These are phyloP conservation scores for Drechslerella stenobrocha DNA, from an alignment of 2,329 filamentous ascomycete genomes.

Conservation along the genomic window DNA sequence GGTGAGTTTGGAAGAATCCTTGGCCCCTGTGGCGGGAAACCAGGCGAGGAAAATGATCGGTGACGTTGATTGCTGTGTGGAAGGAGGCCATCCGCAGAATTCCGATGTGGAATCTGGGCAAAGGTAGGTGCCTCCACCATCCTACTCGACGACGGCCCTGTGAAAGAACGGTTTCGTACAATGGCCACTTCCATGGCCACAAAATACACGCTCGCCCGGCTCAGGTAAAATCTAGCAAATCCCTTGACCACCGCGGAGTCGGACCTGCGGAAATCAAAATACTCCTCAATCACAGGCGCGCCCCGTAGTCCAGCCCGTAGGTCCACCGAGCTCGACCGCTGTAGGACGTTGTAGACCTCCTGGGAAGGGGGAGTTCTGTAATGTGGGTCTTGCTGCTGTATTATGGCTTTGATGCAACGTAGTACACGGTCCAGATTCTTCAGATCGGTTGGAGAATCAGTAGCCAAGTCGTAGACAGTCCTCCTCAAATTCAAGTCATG, in stretches of 20 bases:
- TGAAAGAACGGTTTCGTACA: constrained; percentile 40
- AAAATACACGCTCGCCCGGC: constrained; percentile 46
- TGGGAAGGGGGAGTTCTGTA: constrained; percentile 41
- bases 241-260: constrained; percentile 45
- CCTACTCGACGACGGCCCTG: constrained; percentile 38
- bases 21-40: constrained; percentile 23
- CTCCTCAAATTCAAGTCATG: constrained; percentile 43
- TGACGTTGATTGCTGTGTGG: constrained; percentile 34
- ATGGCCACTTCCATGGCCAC: constrained; percentile 44
- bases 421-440: constrained; percentile 47
- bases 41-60: constrained; percentile 42
- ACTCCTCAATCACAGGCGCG: constrained; percentile 43
- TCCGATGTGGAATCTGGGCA: constrained; percentile 38
- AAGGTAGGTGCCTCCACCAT: constrained; percentile 30
- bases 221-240: constrained; percentile 44
- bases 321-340: constrained; percentile 42
- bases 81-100: constrained; percentile 40
- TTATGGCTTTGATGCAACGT: constrained; percentile 47
- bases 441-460: constrained; percentile 44
- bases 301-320: constrained; percentile 40
- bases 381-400: constrained; percentile 45
- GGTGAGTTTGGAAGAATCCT: constrained; percentile 11
- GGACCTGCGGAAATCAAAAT: constrained; percentile 44
- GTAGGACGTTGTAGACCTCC: constrained; percentile 47
- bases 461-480: constrained; percentile 46